Conservation (phyloP, 1,139 yeast genomes). For the Hyphopichia khmerensis region DNA sequence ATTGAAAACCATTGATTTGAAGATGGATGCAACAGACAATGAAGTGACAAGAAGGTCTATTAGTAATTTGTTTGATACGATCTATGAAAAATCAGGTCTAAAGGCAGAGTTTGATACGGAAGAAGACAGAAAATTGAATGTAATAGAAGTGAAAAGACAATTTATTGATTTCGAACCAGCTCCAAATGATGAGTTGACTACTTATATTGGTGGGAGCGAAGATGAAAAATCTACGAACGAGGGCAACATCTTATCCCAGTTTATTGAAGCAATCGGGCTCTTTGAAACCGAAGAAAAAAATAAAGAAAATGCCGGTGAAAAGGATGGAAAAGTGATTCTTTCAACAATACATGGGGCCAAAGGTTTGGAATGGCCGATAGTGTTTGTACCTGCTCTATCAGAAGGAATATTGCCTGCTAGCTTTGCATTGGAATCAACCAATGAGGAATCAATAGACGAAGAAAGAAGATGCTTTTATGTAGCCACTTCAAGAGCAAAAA, state of each 20-base stretch:
- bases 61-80: slow-evolving; percentile 19
- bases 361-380: slow-evolving; percentile 94
- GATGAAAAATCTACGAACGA: slow-evolving; percentile 18
- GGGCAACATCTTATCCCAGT: slow-evolving; percentile 43
- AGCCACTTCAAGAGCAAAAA: slow-evolving; percentile 81
- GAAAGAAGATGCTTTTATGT: slow-evolving; percentile 86
- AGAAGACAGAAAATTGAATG: slow-evolving; percentile 28
- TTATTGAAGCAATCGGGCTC: slow-evolving; percentile 62
- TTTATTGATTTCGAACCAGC: slow-evolving; percentile 43
- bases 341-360: slow-evolving; percentile 91
- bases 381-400: slow-evolving; percentile 71
- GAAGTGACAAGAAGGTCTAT: too few species aligned
- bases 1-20: slow-evolving; percentile 4
- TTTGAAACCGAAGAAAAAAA: slow-evolving; percentile 29
- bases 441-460: slow-evolving; percentile 52
- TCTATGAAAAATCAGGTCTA: slow-evolving; percentile 32
- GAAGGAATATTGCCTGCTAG: slow-evolving; percentile 60
- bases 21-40: too few species aligned
- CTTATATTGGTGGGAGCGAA: slow-evolving; percentile 18
- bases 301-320: background rate
- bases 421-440: slow-evolving; percentile 33
- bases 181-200: slow-evolving; percentile 51
- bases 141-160: slow-evolving; percentile 44
- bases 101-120: slow-evolving; percentile 27
- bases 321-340: slow-evolving; percentile 32